Base-by-base conservation (phyloP, 2,329 filamentous ascomycete species). In the Colletotrichum sp. region DNA sequence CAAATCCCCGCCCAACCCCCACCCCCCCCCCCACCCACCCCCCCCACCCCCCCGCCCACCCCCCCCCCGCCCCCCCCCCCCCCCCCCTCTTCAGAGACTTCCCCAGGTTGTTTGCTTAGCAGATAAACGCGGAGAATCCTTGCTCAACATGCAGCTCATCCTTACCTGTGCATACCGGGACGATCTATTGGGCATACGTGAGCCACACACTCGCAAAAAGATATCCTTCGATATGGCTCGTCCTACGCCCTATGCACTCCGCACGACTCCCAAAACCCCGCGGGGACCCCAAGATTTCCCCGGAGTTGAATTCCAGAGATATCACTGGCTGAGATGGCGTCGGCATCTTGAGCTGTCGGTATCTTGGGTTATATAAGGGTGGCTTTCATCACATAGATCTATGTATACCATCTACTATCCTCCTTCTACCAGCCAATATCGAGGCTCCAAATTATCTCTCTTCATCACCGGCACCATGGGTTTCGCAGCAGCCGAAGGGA, bases 401-500 rank as follows among this genome's bases (percentile, higher is more conserved):
- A n/a, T 24, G 21, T 32, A 18, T 7, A 3, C 28, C 32, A 21
- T 13, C 30, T 18, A 39, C 32, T 26, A 21, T 34, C 10, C 13
- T 21, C 43, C 2, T n/a, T 8, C 5, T 48, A 36, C 2, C 61
- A 26, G 2, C 8, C n/a, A 28, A 13, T 18, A 6, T 65, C 16
- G 24, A 28, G 5, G n/a, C n/a, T 21, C n/a, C n/a, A 52, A 13
- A 10, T 30, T 16, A 18, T 39, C 24, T 12, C 12, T 24, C 36
- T 43, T 36, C 34, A n/a, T 7, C 43, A 21, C n/a, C n/a, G 43
- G 39, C 10, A 68, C 8, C 30, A 68, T 68, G 66, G 66, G 66
- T 13, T 68, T 68, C 32, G 66, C 52, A n/a, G n/a, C 66, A 26
- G 82, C 84, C 61, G 88, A 87, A 82, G 84, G 82, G 76, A 83